These are phyloP conservation scores for Populus hybrid DNA, from an alignment of 441 rosid species.

Conservation along the genomic window DNA sequence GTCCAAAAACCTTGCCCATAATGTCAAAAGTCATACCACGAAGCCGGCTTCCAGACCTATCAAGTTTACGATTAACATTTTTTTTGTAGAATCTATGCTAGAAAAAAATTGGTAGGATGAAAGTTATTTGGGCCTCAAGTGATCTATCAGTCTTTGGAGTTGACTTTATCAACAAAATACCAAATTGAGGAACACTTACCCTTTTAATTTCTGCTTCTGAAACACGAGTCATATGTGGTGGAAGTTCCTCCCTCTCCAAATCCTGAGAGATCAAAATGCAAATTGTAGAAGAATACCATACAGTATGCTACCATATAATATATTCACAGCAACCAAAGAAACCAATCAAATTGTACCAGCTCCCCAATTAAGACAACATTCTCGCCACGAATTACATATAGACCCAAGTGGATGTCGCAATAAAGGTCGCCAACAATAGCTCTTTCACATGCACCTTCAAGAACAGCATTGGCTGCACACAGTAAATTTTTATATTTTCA, in stretches of 20 bases:
- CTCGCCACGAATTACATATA: constrained; percentile 85
- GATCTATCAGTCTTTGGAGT: not conserved
- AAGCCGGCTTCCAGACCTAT: not conserved
- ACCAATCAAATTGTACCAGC: constrained; percentile 51
- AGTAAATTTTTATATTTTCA: constrained; percentile 4
- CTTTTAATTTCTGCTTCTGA: constrained; percentile 71
- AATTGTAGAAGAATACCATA: constrained; percentile 11
- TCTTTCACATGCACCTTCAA: constrained; percentile 93
- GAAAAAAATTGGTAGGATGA: not conserved
- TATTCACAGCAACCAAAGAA: constrained; percentile 4
- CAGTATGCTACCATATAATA: not conserved
- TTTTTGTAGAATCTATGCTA: not conserved
- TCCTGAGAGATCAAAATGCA: constrained; percentile 42
- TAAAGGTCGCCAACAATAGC: constrained; percentile 87
- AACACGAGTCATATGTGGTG: constrained; percentile 80
- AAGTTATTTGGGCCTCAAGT: not conserved
- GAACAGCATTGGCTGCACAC: constrained; percentile 85
- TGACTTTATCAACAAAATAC: not conserved
- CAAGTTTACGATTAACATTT: not conserved
- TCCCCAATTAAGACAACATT: constrained; percentile 92
- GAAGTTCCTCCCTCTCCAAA: constrained; percentile 87
- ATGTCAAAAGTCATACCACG: not conserved
- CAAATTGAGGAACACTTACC: constrained; percentile 31
- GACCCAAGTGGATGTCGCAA: constrained; percentile 90
- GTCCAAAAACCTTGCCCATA: not conserved